phyloP scores from a whole-genome alignment of 768 basidiomycete species.

The Rubroboletus pulcherrimus region DNA sequence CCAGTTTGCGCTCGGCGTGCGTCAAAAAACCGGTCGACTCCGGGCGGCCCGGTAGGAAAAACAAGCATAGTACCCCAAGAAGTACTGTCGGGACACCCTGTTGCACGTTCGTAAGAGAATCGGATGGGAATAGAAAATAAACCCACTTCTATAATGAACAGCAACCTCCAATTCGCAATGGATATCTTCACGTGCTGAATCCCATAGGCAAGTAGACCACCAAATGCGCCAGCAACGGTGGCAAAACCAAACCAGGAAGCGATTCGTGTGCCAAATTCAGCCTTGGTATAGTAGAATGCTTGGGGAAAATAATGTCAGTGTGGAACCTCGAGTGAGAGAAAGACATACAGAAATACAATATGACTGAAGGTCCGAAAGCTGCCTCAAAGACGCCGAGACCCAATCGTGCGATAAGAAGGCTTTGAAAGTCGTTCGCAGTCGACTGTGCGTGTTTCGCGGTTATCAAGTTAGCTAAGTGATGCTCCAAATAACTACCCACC shows the following conservation, averaged over 20 bases:
- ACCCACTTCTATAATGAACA: constrained; percentile 29
- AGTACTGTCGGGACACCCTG: constrained; percentile 56
- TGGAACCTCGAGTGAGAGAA: constrained; percentile 13
- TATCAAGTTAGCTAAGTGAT: not conserved
- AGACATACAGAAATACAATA: constrained; percentile 29
- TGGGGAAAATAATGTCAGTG: not conserved
- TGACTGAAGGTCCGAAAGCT: constrained; percentile 31
- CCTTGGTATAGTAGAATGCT: constrained; percentile 50
- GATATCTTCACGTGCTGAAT: constrained; percentile 40
- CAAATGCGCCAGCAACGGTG: constrained; percentile 54
- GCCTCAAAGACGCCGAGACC: constrained; percentile 35
- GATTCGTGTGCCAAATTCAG: constrained; percentile 43
- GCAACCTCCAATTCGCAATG: constrained; percentile 41
- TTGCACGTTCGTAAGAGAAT: not conserved
- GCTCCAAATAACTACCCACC: constrained; percentile 34
- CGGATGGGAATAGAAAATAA: not conserved
- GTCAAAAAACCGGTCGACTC: constrained; percentile 35
- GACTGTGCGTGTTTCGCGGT: constrained; percentile 17
- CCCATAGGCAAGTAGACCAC: constrained; percentile 53
- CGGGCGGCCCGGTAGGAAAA: constrained; percentile 30
- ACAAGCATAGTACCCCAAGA: constrained; percentile 26
- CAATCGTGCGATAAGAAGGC: constrained; percentile 29
- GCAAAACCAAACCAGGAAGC: constrained; percentile 56
- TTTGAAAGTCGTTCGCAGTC: constrained; percentile 23
- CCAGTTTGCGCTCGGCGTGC: constrained; percentile 30